Evolutionary conservation across 495 filamentous ascomycete genomes (phyloP).

Genomic region (Xanthoparmelia taractica): DNA sequence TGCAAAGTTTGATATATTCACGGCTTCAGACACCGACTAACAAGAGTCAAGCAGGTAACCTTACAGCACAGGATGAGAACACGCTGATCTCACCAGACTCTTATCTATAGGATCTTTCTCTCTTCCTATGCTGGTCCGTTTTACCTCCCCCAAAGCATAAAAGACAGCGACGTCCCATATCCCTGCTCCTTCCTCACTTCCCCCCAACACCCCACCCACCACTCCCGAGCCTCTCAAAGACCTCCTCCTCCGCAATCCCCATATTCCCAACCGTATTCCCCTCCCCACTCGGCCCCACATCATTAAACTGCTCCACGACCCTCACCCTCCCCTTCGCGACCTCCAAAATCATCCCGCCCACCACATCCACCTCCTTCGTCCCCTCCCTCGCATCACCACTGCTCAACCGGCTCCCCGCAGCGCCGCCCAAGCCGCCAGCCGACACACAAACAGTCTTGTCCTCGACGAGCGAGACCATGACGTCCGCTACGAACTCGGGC

Average conservation of each 20-base stretch:
- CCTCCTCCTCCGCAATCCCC: conserved; percentile 37
- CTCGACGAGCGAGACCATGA: conserved; percentile 55
- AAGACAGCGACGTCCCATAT: neutral
- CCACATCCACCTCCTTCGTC: conserved; percentile 11
- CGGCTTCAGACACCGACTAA: neutral
- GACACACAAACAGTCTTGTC: conserved; percentile 34
- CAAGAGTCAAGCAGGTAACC: neutral
- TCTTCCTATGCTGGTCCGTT: neutral
- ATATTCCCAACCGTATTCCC: conserved; percentile 44
- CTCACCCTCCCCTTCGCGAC: conserved; percentile 48
- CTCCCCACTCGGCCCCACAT: conserved; percentile 48
- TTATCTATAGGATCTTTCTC: neutral
- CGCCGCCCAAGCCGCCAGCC: conserved; percentile 7
- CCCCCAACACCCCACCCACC: conserved; percentile 27
- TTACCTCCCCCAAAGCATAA: neutral
- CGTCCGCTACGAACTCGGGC: conserved; percentile 56
- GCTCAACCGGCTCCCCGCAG: neutral
- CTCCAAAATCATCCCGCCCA: conserved; percentile 52
- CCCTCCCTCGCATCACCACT: conserved; percentile 2
- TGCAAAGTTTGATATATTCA: neutral
- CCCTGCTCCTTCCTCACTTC: neutral
- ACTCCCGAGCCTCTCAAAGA: conserved; percentile 38
- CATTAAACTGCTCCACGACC: conserved; percentile 45
- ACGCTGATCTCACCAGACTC: too few relatives aligned
- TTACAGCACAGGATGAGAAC: neutral